Base-by-base conservation (phyloP, 2,329 filamentous ascomycete genomes). In the Gyromitra esculenta region DNA sequence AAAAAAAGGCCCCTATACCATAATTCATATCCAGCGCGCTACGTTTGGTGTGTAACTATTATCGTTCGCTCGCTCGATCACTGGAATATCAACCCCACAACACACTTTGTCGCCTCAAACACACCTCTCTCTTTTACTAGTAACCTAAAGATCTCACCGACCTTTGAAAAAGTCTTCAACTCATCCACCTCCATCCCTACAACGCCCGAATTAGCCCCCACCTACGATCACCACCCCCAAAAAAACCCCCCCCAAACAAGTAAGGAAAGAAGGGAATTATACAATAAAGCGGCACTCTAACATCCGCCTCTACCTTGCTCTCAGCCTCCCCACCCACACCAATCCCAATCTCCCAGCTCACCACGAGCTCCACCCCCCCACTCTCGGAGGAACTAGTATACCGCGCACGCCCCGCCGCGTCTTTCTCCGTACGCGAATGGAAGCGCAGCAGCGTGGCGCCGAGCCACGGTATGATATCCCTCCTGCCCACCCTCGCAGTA, bases 91-190 rank as follows among this genome's bases (percentile, higher is more conserved):
- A 78, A 25, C 21, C 60, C 74, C 15, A 71, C 77, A 2, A 78
- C 66, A 74, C 77, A 77, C 11, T 25, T 60, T 0, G 62, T 52
- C 21, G 72, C 77, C n/a, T 78, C 73, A 8, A 60, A 63, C 13
- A 78, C 76, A 2, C 77, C 77, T 3, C 68, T 31, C 15, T 79
- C 76, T 35, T 45, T 62, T 5, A 79, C 72, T 1, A 79, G 54
- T 1, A 21, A 43, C 4, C 43, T 39, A 43, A 79, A 79, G 35
- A 70, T 41, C 37, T 62, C 66, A 2, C 70, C 72, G 11, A 79
- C 52, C 45, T 67, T 76, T 2, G 39, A 35, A 13, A 75, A 41
- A 4, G 64, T 57, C 8, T 41, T 59, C 35, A 73, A 15, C 52
- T 77, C 67, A 37, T 78, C 77, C 5, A 67, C 59, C 13, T 77